These are phyloP conservation scores for Phialophora chinensis DNA, from an alignment of 2,329 filamentous ascomycete genomes.

Conservation along the genomic window DNA sequence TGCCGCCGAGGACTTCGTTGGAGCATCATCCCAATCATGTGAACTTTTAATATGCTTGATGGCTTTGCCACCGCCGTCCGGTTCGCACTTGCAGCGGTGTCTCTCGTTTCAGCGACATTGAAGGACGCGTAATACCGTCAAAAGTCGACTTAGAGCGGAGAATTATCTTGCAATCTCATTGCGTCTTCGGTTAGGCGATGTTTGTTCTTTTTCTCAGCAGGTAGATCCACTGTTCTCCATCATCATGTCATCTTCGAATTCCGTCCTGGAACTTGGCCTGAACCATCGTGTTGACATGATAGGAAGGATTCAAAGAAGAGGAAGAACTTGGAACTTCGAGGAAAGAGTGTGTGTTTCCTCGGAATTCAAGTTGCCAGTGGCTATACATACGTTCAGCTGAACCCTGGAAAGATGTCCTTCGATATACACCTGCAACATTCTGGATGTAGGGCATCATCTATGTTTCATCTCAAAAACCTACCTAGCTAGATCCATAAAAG, in stretches of 20 bases:
- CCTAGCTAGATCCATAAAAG: neutral
- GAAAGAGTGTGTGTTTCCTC: neutral
- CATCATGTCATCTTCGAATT: neutral
- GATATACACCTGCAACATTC: neutral
- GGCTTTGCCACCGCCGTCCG: neutral
- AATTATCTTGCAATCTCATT: too few species aligned
- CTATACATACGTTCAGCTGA: neutral
- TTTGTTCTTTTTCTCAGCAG: too few species aligned
- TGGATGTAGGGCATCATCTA: neutral
- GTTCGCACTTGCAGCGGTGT: too few species aligned
- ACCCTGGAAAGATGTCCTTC: neutral
- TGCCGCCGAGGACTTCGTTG: too few species aligned
- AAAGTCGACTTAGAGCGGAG: too few species aligned
- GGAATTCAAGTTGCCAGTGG: neutral
- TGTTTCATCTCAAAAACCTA: neutral
- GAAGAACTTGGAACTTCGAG: neutral
- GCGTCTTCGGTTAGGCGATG: too few species aligned
- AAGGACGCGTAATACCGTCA: too few species aligned
- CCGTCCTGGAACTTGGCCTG: neutral
- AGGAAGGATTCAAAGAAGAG: neutral
- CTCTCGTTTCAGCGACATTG: too few species aligned
- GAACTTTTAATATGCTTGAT: neutral
- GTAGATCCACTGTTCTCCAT: too few species aligned
- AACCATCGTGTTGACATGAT: neutral
- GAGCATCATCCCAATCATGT: neutral